phyloP scores from a whole-genome alignment of 352 stramenopile genomes.

The Phytophthora constricta region DNA sequence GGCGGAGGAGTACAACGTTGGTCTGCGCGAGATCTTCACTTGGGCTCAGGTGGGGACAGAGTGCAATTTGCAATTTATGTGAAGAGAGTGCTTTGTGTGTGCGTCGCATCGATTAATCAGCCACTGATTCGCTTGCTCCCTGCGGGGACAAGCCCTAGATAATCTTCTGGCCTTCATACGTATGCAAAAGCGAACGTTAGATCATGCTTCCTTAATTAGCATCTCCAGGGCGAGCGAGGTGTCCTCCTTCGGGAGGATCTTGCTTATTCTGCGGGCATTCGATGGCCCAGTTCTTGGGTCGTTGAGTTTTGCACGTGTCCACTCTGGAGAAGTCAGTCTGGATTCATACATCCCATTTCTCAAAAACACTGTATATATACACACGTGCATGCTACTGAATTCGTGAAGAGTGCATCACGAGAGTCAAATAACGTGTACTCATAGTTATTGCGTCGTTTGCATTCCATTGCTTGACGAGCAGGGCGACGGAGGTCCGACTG shows the following conservation, averaged over 20 bases:
- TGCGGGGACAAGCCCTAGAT: conserved; percentile 35
- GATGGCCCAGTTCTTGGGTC: conserved; percentile 85
- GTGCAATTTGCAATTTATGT: conserved; percentile 14
- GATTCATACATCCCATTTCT: conserved; percentile 79
- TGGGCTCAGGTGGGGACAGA: conserved; percentile 77
- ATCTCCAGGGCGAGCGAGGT: conserved; percentile 54
- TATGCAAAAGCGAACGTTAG: conserved; percentile 75
- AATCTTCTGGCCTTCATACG: conserved; percentile 91
- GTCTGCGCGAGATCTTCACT: conserved; percentile 84
- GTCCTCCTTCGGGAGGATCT: conserved; percentile 13
- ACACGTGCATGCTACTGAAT: too few species aligned
- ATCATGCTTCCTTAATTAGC: conserved; percentile 89
- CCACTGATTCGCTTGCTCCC: conserved; percentile 61
- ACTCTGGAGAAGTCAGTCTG: conserved; percentile 85
- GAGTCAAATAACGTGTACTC: conserved; percentile 17
- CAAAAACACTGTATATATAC: conserved; percentile 9
- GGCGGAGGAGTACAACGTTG: conserved; percentile 68
- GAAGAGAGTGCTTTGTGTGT: conserved; percentile 11
- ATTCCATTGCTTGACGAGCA: conserved; percentile 33
- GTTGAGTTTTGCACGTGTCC: conserved; percentile 64
- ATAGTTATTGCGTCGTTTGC: conserved; percentile 21
- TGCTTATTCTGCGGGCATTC: conserved; percentile 54
- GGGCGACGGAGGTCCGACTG: conserved; percentile 79
- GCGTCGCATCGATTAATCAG: conserved; percentile 90
- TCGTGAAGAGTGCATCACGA: not conserved